A percentile compares a stretch with the other conserved stretches of the same genome.
phyloP scores from a whole-genome alignment of 2,329 filamentous ascomycete species.

The Ceratocystis smalleyi region DNA sequence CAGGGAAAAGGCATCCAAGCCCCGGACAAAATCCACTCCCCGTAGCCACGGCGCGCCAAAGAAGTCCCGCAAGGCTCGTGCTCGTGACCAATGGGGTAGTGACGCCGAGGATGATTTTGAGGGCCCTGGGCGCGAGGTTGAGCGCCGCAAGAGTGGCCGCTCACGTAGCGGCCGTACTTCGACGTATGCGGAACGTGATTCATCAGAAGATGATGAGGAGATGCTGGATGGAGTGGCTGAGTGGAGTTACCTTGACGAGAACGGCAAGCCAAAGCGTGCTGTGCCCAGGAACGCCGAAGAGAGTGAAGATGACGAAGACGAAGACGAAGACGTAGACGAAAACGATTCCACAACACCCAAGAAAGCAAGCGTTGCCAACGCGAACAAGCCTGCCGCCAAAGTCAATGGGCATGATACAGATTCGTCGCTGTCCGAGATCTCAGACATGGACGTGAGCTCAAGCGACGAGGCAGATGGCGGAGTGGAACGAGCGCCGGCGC shows the following conservation, averaged over 20 bases:
- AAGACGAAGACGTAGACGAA: slow-evolving; percentile 19
- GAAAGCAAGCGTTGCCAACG: background rate
- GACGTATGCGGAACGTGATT: slow-evolving; percentile 41
- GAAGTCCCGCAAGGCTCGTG: slow-evolving; percentile 11
- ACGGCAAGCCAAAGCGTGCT: slow-evolving; percentile 17
- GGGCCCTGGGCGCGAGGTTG: slow-evolving; percentile 20
- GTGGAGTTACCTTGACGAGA: slow-evolving; percentile 37
- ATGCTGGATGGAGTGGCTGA: slow-evolving; percentile 46
- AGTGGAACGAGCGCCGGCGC: background rate
- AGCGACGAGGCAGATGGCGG: slow-evolving; percentile 1
- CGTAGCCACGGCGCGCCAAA: background rate
- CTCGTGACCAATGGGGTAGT: slow-evolving; percentile 15
- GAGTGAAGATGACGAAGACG: slow-evolving; percentile 18
- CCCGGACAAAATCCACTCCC: slow-evolving; percentile 20
- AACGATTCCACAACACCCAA: background rate
- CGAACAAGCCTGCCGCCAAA: background rate
- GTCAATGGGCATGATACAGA: slow-evolving; percentile 9
- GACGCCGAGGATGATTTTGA: slow-evolving; percentile 8
- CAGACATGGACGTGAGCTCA: slow-evolving; percentile 13
- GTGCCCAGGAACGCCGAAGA: slow-evolving; percentile 16
- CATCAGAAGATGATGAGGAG: slow-evolving; percentile 43
- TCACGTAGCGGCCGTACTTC: slow-evolving; percentile 26
- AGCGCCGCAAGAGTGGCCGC: slow-evolving; percentile 43
- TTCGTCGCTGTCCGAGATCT: slow-evolving; percentile 16
- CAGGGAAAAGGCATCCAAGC: slow-evolving; percentile 22